Evolutionary conservation across 768 basidiomycete species (phyloP), one percentile per base, ranked within the genome.

Genomic region (Ramaria sp.): DNA sequence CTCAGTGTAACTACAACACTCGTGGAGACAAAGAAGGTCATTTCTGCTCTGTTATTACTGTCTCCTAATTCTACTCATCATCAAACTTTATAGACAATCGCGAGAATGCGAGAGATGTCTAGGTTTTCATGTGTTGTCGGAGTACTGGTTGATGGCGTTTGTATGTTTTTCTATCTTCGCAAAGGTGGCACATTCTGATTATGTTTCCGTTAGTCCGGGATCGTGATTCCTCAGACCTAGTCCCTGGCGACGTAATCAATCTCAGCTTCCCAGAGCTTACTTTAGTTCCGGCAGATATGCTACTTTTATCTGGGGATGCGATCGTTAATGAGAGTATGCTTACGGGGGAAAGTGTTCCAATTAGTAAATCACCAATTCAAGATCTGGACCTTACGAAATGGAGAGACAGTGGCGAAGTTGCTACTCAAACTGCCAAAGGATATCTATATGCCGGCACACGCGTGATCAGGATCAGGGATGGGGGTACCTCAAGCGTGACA

Each of bases 281-380:
- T 9, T 69, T 84, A 33, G 76, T 99, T 61, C 96, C 96, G 3
- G 88, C 91, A 13, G 96, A 99, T 68, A 76, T 95, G 60, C 80
- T 97, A 61, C 77, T 99, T 7, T 81, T 99, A 30, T 90, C 91
- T 1, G 96, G 96, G 1, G 96, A 99, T 68, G 92, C 93, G 1
- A 95, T 99, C 58, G 87, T 98, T 51, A 98, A 98, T 68, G 96
- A 99, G 72, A 95, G 92, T 60, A 98, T 99, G 96, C 80, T 99
- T 22, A 98, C 96, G 0, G 96, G 96, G 12, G 96, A 99, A 71
- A 96, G 93, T 61, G 91, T 99, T 0, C 96, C 96, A 1, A 91
- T 99, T 52, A 89, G 89, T 67, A 99, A 99, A 68, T 70, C 80
- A 19, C 87, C 94, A 0, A 78, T 86, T 58, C 91, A 84, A 65